Evolutionary conservation across 495 filamentous ascomycete species (phyloP), one percentile per base, ranked within the genome.

Genomic region (Darksidea phi): DNA sequence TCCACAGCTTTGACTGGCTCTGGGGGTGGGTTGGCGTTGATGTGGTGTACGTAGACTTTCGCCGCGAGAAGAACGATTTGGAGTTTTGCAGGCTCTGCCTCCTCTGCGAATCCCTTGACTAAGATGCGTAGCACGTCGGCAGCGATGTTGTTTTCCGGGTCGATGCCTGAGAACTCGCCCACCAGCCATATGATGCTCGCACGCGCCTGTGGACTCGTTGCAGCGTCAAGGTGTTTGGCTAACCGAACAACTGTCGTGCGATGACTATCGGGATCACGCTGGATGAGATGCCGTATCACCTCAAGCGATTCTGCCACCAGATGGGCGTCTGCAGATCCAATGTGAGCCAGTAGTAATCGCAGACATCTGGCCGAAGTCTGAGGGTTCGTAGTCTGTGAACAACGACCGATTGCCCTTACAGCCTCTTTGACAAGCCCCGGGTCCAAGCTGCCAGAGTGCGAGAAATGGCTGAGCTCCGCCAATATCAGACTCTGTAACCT

Each of bases 151-250:
- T 89, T 82, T 63, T 88, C 86, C 1, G 84, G 80, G 58, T 92
- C 85, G 11, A 86, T 66, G 0, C 89, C 89, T 0, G 94, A 84
- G 67, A 90, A 97, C 74, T 98, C 94, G 50, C 94, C 94, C 0
- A 98, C 92, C 3, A 98, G 84, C 94, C 94, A 98, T 64, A 97
- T 89, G 59, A 97, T 96, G 32, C 86, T 93, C 13, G 95, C 93
- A 54, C 94, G 80, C 3, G 94, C 95, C 54, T 88, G 86, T 5
- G 94, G 84, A 57, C 90, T 89, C 1, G 86, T 91, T 8, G 88
- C 87, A 2, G 84, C 85, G 59, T 96, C 91, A 6, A 98, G 82
- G 63, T 95, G 88, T 71, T 91, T 95, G 7, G 95, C 93, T n/a
- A 98, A 76, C 46, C 90, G 82, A 36, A 96, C 84, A 6, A 98